A percentile compares a stretch with the other conserved stretches of the same genome.
These are phyloP conservation scores for Mesotaenium endlicherianum DNA, from an alignment of 139 green algal species.

Conservation along the genomic window DNA sequence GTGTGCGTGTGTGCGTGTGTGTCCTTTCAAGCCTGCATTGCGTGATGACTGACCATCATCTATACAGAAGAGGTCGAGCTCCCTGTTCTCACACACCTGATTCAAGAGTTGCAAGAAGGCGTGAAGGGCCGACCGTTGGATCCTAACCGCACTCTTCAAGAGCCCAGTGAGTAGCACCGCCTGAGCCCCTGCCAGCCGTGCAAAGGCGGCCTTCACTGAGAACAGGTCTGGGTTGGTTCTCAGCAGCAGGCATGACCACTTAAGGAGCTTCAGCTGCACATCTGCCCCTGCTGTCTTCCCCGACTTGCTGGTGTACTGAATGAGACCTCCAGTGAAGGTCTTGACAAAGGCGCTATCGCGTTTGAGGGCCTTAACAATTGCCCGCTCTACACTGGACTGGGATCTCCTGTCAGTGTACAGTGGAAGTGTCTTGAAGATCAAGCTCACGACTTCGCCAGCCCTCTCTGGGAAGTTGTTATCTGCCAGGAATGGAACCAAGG, in stretches of 20 bases:
- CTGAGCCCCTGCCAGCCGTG: slow-evolving; percentile 20
- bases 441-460: neutral
- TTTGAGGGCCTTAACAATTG: neutral
- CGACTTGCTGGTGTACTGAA: slow-evolving; percentile 24
- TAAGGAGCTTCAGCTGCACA: slow-evolving; percentile 34
- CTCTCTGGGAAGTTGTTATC: slow-evolving; percentile 1
- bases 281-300: neutral
- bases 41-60: too few species aligned
- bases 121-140: neutral
- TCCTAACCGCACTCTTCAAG: neutral
- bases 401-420: slow-evolving; percentile 37
- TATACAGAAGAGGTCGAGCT: too few species aligned
- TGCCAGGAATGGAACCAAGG: neutral
- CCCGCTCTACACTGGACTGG: slow-evolving; percentile 28
- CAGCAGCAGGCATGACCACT: slow-evolving; percentile 33
- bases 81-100: too few species aligned
- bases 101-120: neutral
- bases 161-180: slow-evolving; percentile 36
- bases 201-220: slow-evolving; percentile 29
- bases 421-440: slow-evolving; percentile 43
- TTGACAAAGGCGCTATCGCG: slow-evolving; percentile 41
- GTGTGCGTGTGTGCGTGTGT: too few species aligned
- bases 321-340: slow-evolving; percentile 27
- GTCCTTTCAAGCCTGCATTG: too few species aligned
- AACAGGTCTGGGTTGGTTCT: slow-evolving; percentile 7